Percentiles rank a stretch among this genome's conserved stretches.
Evolutionary conservation across 495 filamentous ascomycete genomes (phyloP).

Genomic region (Tetracladium marchalianum): DNA sequence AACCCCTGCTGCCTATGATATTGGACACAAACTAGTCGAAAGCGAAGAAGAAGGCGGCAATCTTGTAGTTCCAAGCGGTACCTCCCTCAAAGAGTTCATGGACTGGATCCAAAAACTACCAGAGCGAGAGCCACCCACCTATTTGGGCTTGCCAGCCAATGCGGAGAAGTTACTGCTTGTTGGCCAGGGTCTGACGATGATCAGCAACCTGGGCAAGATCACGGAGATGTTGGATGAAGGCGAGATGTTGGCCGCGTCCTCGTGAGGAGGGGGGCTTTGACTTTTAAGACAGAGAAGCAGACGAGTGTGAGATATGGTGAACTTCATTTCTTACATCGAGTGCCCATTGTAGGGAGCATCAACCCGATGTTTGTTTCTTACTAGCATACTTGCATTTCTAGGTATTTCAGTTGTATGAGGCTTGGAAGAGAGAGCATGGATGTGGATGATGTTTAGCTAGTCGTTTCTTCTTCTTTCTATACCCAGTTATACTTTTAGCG

Average conservation of each 20-base stretch:
- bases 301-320: too few species aligned
- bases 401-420: too few species aligned
- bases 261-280: slow-evolving; percentile 2
- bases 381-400: too few species aligned
- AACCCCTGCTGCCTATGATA: slow-evolving; percentile 81
- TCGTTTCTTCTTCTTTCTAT: too few species aligned
- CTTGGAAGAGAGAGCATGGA: too few species aligned
- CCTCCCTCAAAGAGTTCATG: slow-evolving; percentile 76
- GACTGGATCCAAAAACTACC: slow-evolving; percentile 86
- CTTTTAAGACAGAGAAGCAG: neutral
- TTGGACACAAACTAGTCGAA: slow-evolving; percentile 78
- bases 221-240: slow-evolving; percentile 85
- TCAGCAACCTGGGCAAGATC: slow-evolving; percentile 73
- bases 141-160: slow-evolving; percentile 90
- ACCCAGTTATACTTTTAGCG: too few species aligned
- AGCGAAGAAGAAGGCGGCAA: slow-evolving; percentile 38
- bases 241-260: slow-evolving; percentile 68
- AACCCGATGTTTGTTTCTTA: too few species aligned
- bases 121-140: slow-evolving; percentile 93
- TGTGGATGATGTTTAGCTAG: too few species aligned
- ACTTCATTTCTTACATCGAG: too few species aligned
- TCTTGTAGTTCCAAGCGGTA: slow-evolving; percentile 67
- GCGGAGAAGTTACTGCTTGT: slow-evolving; percentile 93
- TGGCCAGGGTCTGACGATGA: slow-evolving; percentile 77
- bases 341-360: too few species aligned